These are phyloP conservation scores for Fusarium metavorans DNA, from an alignment of 2,329 filamentous ascomycete species.

Conservation along the genomic window DNA sequence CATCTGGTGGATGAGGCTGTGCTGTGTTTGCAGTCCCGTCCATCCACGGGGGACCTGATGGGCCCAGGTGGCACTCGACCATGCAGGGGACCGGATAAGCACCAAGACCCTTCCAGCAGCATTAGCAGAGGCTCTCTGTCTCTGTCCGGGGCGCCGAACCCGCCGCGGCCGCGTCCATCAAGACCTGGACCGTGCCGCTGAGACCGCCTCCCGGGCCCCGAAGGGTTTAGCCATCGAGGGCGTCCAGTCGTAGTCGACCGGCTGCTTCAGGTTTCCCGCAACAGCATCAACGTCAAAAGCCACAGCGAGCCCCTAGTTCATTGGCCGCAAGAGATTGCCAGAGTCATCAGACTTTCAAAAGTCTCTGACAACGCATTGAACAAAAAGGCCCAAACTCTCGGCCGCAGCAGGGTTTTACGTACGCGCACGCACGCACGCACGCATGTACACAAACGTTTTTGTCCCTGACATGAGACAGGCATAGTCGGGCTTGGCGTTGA, in stretches of 20 bases:
- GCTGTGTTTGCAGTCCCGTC: not conserved
- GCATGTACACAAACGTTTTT: not conserved
- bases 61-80: not conserved
- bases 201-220: not conserved
- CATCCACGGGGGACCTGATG: not conserved
- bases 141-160: not conserved
- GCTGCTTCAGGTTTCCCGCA: constrained; percentile 3
- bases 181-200: not conserved
- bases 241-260: not conserved
- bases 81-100: not conserved
- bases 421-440: not conserved
- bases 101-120: not conserved
- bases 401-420: not conserved
- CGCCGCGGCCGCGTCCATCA: not conserved
- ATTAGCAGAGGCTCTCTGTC: not conserved
- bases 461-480: constrained; percentile 4
- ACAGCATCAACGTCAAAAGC: not conserved
- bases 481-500: not conserved
- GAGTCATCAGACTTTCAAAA: not conserved
- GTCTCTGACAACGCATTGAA: not conserved
- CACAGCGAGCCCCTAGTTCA: not conserved
- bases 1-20: not conserved
- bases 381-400: not conserved
- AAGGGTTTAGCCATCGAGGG: not conserved
- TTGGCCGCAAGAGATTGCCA: not conserved